Base-by-base conservation (phyloP, 2,329 filamentous ascomycete genomes). In the Gliomastix tumulicola region DNA sequence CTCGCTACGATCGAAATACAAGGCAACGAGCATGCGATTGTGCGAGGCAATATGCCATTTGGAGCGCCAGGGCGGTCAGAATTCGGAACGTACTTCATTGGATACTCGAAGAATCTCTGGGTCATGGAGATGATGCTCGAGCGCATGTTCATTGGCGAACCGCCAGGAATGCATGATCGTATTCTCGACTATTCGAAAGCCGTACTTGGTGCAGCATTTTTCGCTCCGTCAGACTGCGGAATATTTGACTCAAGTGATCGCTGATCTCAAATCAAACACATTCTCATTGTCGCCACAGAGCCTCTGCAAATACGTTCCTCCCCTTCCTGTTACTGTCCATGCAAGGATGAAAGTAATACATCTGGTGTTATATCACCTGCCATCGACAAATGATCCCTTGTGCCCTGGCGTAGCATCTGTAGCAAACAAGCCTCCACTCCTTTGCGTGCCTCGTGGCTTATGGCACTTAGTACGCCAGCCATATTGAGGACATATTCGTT, bases 1-100 rank as follows among this genome's bases (percentile, higher is more conserved):
- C 65, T 79, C 0, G 62, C 63, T 3, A 76, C 71, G 0, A 66
- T 79, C 25, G 63, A 68, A 31, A 69, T 72, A 38, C 40, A 62
- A 7, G 72, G 71, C 1, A 53, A 59, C 7, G 74, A 78, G 49
- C 55, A 71, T 42, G 65, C 62, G 23, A 74, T 78, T 28, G 53
- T 78, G 4, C 60, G 74, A 0, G 74, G 78, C 39, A 79, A 78
- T 42, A 78, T 78, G 74, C 74, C 74, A 0, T 78, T 78, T 50
- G 74, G 74, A 0, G 68, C 66, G 0, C 72, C 73, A 0, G 68
- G 62, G 0, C 49, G 58, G 0, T 63, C 60, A 0, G 63, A 76
- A 47, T 76, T 69, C 40, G 74, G 74, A 2, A 78, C 74, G 0
- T 78, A 77, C 49, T 77, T 76, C 37, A 74, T 76, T 35, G 72